phyloP scores from a whole-genome alignment of 2,329 filamentous ascomycete genomes.

The Beauveria sp. region DNA sequence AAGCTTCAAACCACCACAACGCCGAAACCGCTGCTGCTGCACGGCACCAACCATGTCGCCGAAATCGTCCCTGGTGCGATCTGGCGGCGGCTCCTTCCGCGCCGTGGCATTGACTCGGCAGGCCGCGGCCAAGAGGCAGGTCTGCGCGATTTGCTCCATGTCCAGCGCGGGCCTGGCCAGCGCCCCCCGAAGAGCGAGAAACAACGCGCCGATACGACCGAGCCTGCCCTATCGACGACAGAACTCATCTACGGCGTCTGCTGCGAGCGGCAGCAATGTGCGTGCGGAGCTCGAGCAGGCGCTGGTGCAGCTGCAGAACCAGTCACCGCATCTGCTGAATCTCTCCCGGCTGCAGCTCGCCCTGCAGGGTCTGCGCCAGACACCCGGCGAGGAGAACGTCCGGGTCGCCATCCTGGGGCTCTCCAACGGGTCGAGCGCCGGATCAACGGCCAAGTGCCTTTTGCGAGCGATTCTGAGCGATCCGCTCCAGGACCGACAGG shows the following conservation, averaged over 20 bases:
- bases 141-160: slow-evolving; percentile 10
- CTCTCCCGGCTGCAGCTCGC: slow-evolving; percentile 66
- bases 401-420: slow-evolving; percentile 51
- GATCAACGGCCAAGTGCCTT: slow-evolving; percentile 52
- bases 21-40: background rate
- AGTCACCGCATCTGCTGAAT: slow-evolving; percentile 55
- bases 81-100: background rate
- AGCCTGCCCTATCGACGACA: background rate
- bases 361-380: slow-evolving; percentile 53
- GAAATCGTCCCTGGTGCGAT: slow-evolving; percentile 1
- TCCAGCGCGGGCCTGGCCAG: background rate
- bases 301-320: slow-evolving; percentile 52
- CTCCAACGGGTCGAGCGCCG: slow-evolving; percentile 28
- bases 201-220: slow-evolving; percentile 5
- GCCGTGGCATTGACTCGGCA: slow-evolving; percentile 1
- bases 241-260: slow-evolving; percentile 17
- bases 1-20: background rate
- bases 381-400: slow-evolving; percentile 47
- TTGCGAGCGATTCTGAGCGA: slow-evolving; percentile 64
- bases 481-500: slow-evolving; percentile 52
- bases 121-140: background rate
- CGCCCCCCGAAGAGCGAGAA: background rate
- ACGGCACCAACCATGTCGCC: slow-evolving; percentile 7
- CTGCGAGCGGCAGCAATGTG: slow-evolving; percentile 20
- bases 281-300: slow-evolving; percentile 50